phyloP scores from a whole-genome alignment of 202 grass and related monocot species.

The Hordeum pubiflorum region DNA sequence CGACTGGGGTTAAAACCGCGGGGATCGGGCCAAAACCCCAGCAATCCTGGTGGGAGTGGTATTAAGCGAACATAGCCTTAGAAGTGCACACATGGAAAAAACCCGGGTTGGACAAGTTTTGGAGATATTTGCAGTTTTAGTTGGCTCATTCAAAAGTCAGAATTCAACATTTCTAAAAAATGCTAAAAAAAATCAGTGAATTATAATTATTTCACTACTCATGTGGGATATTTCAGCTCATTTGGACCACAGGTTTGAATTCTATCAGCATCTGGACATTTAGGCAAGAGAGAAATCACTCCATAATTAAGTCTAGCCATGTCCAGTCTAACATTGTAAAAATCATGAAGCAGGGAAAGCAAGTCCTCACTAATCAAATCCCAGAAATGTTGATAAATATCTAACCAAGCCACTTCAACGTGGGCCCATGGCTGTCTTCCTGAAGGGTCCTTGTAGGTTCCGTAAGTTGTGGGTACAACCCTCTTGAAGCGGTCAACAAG shows the following conservation, averaged over 20 bases:
- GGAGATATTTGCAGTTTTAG: not conserved
- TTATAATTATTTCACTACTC: not conserved
- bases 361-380: not conserved
- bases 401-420: not conserved
- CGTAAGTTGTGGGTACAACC: not conserved
- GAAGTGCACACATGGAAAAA: not conserved
- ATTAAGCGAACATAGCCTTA: not conserved
- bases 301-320: not conserved
- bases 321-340: not conserved
- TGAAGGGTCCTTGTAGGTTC: not conserved
- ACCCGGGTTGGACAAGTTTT: not conserved
- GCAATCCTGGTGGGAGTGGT: too few species aligned
- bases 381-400: not conserved
- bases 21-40: too few species aligned
- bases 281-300: not conserved
- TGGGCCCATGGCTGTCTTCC: not conserved
- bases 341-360: not conserved
- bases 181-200: not conserved
- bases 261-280: not conserved
- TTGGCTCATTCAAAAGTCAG: not conserved
- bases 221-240: not conserved
- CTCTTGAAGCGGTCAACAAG: not conserved
- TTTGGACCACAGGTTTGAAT: not conserved
- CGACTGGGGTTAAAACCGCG: too few species aligned
- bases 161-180: not conserved